These are phyloP conservation scores for Trichoderma aggressivum DNA, from an alignment of 2,329 filamentous ascomycete genomes.

Conservation along the genomic window DNA sequence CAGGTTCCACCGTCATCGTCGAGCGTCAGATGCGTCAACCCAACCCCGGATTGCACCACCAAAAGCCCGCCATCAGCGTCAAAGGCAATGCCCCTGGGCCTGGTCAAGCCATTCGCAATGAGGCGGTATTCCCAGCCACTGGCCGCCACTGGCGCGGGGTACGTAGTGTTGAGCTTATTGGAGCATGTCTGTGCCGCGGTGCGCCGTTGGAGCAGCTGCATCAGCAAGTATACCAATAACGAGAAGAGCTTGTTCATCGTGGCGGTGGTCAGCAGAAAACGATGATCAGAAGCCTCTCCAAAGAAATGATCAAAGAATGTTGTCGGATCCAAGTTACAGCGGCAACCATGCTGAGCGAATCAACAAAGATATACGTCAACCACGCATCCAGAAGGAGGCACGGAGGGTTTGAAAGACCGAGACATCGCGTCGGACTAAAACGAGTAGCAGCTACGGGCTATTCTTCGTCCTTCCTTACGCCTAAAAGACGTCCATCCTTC, in stretches of 20 bases:
- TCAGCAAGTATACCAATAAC: neutral
- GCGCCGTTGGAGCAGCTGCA: neutral
- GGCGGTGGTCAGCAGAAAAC: neutral
- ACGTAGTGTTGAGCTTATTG: conserved; percentile 34
- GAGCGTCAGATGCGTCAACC: conserved; percentile 41
- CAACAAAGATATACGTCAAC: neutral
- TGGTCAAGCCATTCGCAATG: conserved; percentile 39
- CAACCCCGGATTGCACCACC: conserved; percentile 42
- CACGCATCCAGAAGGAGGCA: neutral
- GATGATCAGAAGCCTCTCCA: neutral
- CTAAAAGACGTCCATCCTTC: neutral
- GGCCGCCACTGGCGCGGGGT: conserved; percentile 38
- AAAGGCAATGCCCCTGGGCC: conserved; percentile 45
- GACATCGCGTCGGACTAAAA: neutral
- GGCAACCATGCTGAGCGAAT: neutral
- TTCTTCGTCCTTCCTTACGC: neutral
- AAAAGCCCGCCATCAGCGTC: conserved; percentile 45
- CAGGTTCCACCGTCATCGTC: conserved; percentile 43
- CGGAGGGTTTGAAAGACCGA: neutral
- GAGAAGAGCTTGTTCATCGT: neutral
- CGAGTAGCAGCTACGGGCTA: neutral
- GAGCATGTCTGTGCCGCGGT: conserved; percentile 29
- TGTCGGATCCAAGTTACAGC: neutral
- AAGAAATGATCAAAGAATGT: neutral
- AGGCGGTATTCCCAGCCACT: conserved; percentile 45